Percentiles rank a stretch among this genome's conserved stretches.
Evolutionary conservation across 768 basidiomycete species (phyloP).

Genomic region (Tricholoma hemisulphureum): DNA sequence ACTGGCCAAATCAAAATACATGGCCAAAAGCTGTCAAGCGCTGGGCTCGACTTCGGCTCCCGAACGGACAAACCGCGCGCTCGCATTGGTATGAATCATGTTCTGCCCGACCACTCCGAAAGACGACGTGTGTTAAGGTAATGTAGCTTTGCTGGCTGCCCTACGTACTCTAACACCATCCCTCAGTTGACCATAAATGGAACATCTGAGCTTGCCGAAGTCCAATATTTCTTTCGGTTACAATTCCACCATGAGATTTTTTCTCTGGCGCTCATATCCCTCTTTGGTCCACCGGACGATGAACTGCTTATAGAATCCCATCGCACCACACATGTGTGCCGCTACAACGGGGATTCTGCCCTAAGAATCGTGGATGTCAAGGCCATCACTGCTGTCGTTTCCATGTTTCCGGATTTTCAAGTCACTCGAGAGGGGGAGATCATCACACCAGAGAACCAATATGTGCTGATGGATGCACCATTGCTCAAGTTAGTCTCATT

Average conservation of each 20-base stretch:
- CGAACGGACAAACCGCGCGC: conserved; percentile 21
- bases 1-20: conserved; percentile 13
- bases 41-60: conserved; percentile 29
- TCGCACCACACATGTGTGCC: background rate
- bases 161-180: too few relatives aligned
- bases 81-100: background rate
- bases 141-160: too few relatives aligned
- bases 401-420: conserved; percentile 4
- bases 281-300: background rate
- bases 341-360: background rate
- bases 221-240: background rate
- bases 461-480: too few relatives aligned
- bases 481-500: too few relatives aligned
- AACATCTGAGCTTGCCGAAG: background rate
- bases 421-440: background rate
- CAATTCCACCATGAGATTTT: background rate
- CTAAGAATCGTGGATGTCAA: background rate
- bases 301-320: background rate
- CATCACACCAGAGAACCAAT: background rate
- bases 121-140: background rate
- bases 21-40: conserved; percentile 12
- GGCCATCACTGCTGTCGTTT: conserved; percentile 3
- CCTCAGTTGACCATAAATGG: background rate
- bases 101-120: background rate
- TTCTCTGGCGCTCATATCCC: background rate